Evolutionary conservation across 371 early-diverging fungal genomes (phyloP).

Genomic region (Mortierella sp.): DNA sequence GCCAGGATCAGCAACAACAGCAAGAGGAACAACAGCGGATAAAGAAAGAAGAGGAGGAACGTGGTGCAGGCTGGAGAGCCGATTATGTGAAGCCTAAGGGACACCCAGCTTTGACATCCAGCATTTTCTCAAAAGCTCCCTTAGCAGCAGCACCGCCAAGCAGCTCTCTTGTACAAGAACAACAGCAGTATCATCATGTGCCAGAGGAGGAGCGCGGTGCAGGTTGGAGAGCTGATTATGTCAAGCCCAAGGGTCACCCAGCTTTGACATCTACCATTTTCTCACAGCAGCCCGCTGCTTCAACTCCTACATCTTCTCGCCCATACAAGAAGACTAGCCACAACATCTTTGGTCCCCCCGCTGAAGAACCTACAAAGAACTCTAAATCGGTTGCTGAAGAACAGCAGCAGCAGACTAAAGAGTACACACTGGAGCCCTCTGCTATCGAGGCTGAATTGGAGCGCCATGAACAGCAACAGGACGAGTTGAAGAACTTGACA

Average conservation of each 20-base stretch:
- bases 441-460: slow-evolving; percentile 31
- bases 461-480: slow-evolving; percentile 20
- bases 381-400: not conserved
- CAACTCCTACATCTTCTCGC: not conserved
- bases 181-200: slow-evolving; percentile 9
- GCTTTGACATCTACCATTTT: slow-evolving; percentile 42
- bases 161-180: not conserved
- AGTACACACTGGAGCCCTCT: slow-evolving; percentile 25
- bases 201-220: slow-evolving; percentile 34
- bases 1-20: slow-evolving; percentile 15
- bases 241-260: slow-evolving; percentile 44
- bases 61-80: slow-evolving; percentile 35
- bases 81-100: slow-evolving; percentile 52
- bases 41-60: slow-evolving; percentile 22
- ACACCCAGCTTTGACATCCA: slow-evolving; percentile 49
- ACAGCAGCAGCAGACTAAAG: slow-evolving; percentile 2
- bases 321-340: slow-evolving; percentile 40
- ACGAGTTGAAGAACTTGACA: slow-evolving; percentile 7
- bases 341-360: slow-evolving; percentile 35
- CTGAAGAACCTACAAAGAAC: not conserved
- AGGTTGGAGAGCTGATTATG: slow-evolving; percentile 42
- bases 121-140: slow-evolving; percentile 28
- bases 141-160: not conserved
- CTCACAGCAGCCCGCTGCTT: slow-evolving; percentile 7
- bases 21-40: slow-evolving; percentile 8